phyloP scores from a whole-genome alignment of 2,329 filamentous ascomycete species.

The Fusarium sp. region DNA sequence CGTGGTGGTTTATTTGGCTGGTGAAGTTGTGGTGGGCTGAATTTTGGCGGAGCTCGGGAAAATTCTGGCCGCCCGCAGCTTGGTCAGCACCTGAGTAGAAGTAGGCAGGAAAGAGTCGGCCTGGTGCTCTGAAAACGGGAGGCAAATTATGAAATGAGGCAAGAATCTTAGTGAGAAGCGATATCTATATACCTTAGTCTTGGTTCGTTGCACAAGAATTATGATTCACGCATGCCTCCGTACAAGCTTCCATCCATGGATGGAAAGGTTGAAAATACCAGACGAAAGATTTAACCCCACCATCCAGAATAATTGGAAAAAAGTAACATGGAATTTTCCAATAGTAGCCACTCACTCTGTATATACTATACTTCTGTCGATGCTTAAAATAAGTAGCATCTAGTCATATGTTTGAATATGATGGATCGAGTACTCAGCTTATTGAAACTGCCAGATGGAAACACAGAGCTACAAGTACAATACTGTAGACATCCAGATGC shows the following conservation, averaged over 20 bases:
- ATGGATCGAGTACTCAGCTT: not conserved
- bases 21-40: conserved; percentile 34
- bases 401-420: not conserved
- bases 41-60: conserved; percentile 42
- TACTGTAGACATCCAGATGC: not conserved
- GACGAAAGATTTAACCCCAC: not conserved
- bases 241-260: too few species aligned
- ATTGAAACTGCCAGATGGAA: not conserved
- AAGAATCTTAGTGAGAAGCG: not conserved
- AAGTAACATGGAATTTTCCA: not conserved
- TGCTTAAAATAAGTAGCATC: not conserved
- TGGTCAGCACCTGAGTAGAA: conserved; percentile 39
- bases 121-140: not conserved
- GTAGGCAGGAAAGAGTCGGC: not conserved
- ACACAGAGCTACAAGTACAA: not conserved
- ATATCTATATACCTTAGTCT: not conserved
- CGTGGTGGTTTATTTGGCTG: conserved; percentile 18
- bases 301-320: not conserved
- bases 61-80: conserved; percentile 42
- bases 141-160: not conserved
- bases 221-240: not conserved
- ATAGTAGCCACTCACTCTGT: not conserved
- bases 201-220: not conserved
- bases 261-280: not conserved
- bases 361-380: not conserved